These are phyloP conservation scores for Colletotrichum limetticola DNA, from an alignment of 2,329 filamentous ascomycete species.

Conservation along the genomic window DNA sequence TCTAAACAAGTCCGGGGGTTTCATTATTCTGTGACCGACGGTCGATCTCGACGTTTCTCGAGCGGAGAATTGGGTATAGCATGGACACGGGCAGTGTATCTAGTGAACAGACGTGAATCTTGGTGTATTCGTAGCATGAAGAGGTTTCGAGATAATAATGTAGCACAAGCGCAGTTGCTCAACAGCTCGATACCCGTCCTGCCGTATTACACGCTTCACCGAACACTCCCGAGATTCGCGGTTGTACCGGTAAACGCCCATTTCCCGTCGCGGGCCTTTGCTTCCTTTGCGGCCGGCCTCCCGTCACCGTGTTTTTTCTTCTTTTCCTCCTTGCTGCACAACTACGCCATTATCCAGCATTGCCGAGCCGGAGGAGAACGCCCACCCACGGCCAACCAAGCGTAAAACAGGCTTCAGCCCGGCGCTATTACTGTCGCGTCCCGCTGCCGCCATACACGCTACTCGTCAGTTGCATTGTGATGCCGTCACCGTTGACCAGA, in stretches of 20 bases:
- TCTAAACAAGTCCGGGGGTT: neutral
- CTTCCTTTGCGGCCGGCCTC: neutral
- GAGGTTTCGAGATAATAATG: too few species aligned
- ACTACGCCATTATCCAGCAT: constrained; percentile 25
- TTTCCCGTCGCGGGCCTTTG: neutral
- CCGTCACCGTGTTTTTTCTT: neutral
- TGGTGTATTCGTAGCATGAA: neutral
- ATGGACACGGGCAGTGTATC: neutral
- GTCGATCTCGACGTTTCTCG: neutral
- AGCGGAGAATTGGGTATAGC: neutral
- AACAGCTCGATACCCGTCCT: neutral
- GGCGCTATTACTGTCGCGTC: constrained; percentile 10
- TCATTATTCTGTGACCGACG: neutral
- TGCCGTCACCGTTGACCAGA: constrained; percentile 27
- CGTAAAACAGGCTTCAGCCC: constrained; percentile 1
- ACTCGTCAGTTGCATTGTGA: constrained; percentile 19
- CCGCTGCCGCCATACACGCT: constrained; percentile 17
- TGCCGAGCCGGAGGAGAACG: constrained; percentile 15
- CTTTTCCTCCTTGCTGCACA: neutral
- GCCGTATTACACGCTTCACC: neutral
- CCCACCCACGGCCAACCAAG: neutral
- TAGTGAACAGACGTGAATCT: neutral
- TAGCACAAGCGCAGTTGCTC: neutral
- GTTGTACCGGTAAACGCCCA: neutral
- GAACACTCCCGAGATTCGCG: neutral